A percentile compares a stretch with the other conserved stretches of the same genome.
Evolutionary conservation across 495 filamentous ascomycete species (phyloP).

Genomic region (Aspergillus cavernicola): DNA sequence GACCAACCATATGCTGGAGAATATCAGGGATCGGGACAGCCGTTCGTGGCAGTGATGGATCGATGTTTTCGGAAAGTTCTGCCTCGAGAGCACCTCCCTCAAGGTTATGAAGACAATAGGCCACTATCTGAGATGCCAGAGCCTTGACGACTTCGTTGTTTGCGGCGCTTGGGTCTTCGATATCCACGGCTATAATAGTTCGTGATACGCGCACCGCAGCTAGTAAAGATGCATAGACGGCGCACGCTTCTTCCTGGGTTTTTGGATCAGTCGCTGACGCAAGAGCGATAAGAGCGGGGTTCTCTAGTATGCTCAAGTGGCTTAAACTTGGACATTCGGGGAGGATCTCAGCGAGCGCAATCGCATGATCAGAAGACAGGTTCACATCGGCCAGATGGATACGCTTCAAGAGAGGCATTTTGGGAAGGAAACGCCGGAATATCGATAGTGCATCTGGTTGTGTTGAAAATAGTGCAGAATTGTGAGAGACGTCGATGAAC

Average conservation of each 20-base stretch:
- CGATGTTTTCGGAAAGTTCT: slow-evolving; percentile 34
- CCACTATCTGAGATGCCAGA: slow-evolving; percentile 86
- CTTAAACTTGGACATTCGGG: slow-evolving; percentile 80
- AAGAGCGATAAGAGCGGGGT: slow-evolving; percentile 63
- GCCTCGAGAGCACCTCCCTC: slow-evolving; percentile 56
- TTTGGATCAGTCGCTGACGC: slow-evolving; percentile 67
- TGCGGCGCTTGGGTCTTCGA: slow-evolving; percentile 75
- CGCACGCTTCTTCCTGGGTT: slow-evolving; percentile 86
- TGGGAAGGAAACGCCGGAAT: slow-evolving; percentile 79
- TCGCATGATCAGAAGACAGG: slow-evolving; percentile 79
- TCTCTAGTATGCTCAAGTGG: slow-evolving; percentile 85
- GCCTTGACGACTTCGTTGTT: slow-evolving; percentile 88
- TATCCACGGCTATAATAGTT: slow-evolving; percentile 83
- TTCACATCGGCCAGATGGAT: slow-evolving; percentile 87
- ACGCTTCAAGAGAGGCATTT: slow-evolving; percentile 74
- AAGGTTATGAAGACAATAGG: slow-evolving; percentile 89
- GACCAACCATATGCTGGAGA: slow-evolving; percentile 61
- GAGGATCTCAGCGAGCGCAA: slow-evolving; percentile 83
- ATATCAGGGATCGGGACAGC: slow-evolving; percentile 60
- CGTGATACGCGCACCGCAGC: slow-evolving; percentile 81
- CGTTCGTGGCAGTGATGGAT: slow-evolving; percentile 28
- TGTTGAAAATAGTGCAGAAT: slow-evolving; percentile 70
- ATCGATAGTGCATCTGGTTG: slow-evolving; percentile 71
- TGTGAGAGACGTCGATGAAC: slow-evolving; percentile 90
- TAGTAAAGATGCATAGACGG: slow-evolving; percentile 87